Evolutionary conservation across 2,329 filamentous ascomycete genomes (phyloP), one percentile per base, ranked within the genome.

Genomic region (Xylaria digitata): DNA sequence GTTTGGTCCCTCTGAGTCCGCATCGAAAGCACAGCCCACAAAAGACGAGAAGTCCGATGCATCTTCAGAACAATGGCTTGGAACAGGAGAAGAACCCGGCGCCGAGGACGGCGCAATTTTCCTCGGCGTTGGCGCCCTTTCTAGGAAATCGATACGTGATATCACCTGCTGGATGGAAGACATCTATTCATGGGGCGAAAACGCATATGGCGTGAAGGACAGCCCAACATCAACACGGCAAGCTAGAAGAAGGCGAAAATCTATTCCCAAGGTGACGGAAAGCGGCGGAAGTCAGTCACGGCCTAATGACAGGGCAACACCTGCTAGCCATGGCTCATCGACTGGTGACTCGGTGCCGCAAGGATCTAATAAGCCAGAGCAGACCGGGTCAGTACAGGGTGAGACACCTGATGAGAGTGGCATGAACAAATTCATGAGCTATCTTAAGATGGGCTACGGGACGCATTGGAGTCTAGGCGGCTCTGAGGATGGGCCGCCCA

Each of bases 151-250:
- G 0, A 75, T 97, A 52, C 85, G 89, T 54, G 89, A 91, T 73
- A 77, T 97, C 30, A 90, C 91, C 0, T 87, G 91, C 62, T 98
- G 95, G 95, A 90, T 96, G 85, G 92, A 96, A 78, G 91, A 92
- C 74, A 85, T 97, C 2, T 97, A 96, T 78, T 89, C 85, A 34
- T 93, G 93, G 83, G 95, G 94, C 1, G 89, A 92, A 59, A 86
- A 92, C 74, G 90, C 95, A 1, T 98, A 97, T 76, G 95, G 94
- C 3, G 87, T 97, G 6, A 87, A 87, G 60, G 91, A 96, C 42
- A 94, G 93, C 71, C 92, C 93, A 15, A 87, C 86, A 1, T 90
- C 92, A 1, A 85, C 85, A 66, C 86, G 91, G 37, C 83, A 85
- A 54, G 79, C 81, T 48, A 80, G 77, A 70, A 86, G 78, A 74